Evolutionary conservation across 352 stramenopile species (phyloP), one percentile per base, ranked within the genome.

Genomic region (Phytophthora constricta): DNA sequence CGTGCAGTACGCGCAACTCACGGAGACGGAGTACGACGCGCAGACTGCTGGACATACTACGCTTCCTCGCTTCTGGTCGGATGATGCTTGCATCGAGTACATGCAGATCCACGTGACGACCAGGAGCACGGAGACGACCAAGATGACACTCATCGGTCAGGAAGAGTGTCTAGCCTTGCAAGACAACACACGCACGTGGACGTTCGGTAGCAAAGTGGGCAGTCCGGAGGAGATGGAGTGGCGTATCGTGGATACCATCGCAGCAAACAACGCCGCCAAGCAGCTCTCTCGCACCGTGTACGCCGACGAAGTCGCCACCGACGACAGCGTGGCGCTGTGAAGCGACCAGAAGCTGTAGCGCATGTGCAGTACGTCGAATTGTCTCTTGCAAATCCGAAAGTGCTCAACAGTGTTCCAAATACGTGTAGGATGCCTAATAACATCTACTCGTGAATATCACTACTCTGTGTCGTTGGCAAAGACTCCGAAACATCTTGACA

Each of bases 111-210:
- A 58, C 7, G 62, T 83, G 46, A 60, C 17, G n/a, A 78, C 73
- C 27, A 74, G 67, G 34, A 83, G 72, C 26, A 59, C 67, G 2
- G 75, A 83, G 56, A 70, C 66, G 41, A 74, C 64, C 1, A 78
- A 68, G 43, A 79, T 83, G 72, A 83, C 75, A 49, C 54, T 80
- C 7, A 43, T 80, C n/a, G 75, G 65, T 17, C 47, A 80, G 19
- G 75, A 83, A 25, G 69, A 80, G 41, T 66, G 65, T 41, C 49
- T 83, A 2, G 75, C 58, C 34, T 43, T 79, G 62, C 75, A 83
- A 43, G 68, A 76, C 25, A 80, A 83, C 26, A 55, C 68, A 7
- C 64, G 75, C 19, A 70, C 47, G 22, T 83, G 65, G 72, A 71
- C 63, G 43, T 77, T 83, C 43, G 75, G 62, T 31, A 74, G 65